Conservation (phyloP, 495 filamentous ascomycete species). For the Penicillium tannophilum region DNA sequence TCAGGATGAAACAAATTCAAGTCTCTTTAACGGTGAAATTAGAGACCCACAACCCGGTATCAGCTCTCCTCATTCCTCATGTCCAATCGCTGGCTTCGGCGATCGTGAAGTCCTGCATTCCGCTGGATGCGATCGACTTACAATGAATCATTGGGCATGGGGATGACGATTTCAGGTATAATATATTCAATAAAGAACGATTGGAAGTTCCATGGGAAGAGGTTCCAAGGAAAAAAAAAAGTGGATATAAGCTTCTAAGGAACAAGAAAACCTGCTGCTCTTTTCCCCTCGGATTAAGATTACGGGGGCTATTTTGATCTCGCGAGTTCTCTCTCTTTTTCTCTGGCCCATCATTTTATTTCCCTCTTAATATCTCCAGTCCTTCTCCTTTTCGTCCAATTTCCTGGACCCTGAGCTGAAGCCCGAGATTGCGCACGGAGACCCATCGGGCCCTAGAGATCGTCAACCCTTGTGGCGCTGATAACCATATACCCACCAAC, state of each 20-base stretch:
- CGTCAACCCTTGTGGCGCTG: conserved; percentile 7
- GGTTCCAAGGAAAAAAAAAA: neutral
- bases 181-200: neutral
- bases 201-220: neutral
- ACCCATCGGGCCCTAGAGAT: conserved; percentile 10
- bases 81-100: conserved; percentile 9
- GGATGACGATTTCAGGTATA: neutral
- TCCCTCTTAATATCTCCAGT: neutral
- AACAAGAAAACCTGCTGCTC: conserved; percentile 12
- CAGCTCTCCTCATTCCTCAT: conserved; percentile 7
- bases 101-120: conserved; percentile 11
- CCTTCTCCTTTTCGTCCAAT: neutral
- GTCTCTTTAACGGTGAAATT: conserved; percentile 1
- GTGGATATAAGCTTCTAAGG: conserved; percentile 3
- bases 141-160: conserved; percentile 12
- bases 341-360: conserved; percentile 1
- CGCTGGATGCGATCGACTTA: neutral
- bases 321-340: conserved; percentile 11
- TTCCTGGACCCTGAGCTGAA: neutral
- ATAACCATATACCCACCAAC: neutral
- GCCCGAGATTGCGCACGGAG: conserved; percentile 9
- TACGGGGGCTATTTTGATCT: conserved; percentile 5
- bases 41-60: conserved; percentile 3
- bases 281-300: conserved; percentile 17
- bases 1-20: conserved; percentile 17